Percentiles rank a stretch among this genome's conserved stretches.
Conservation (phyloP, 2,329 filamentous ascomycete genomes). For the Pseudocercospora crystallina region DNA sequence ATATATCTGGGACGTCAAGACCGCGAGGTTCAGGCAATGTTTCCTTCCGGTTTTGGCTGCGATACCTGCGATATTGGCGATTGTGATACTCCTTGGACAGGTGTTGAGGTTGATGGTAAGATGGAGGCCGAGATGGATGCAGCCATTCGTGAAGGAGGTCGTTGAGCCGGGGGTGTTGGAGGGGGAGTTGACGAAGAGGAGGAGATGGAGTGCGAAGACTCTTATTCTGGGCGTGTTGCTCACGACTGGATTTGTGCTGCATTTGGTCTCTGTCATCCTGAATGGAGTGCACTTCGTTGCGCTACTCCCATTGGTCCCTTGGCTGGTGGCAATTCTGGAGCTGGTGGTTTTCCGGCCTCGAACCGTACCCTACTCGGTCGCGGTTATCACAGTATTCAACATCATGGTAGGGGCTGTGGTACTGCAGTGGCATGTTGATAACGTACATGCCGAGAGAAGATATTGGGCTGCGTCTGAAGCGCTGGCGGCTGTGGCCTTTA, state of each 20-base stretch:
- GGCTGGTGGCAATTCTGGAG: constrained; percentile 25
- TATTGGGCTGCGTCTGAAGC: constrained; percentile 24
- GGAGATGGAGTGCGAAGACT: constrained; percentile 23
- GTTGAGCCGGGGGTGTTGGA: constrained; percentile 18
- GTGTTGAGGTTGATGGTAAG: constrained; percentile 28
- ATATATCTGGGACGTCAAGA: constrained; percentile 34
- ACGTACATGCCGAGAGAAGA: constrained; percentile 1
- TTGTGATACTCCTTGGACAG: constrained; percentile 40
- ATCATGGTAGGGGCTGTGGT: constrained; percentile 24
- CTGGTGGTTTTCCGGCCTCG: constrained; percentile 28
- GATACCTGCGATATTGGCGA: constrained; percentile 39
- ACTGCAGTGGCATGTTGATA: constrained; percentile 7
- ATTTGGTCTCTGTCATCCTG: constrained; percentile 14
- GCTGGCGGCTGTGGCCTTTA: constrained; percentile 48
- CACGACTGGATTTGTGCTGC: constrained; percentile 20
- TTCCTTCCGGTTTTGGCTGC: constrained; percentile 42
- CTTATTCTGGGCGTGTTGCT: constrained; percentile 22
- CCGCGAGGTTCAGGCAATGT: constrained; percentile 42
- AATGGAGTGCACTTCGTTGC: not conserved
- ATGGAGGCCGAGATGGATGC: constrained; percentile 51
- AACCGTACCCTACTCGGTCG: constrained; percentile 27
- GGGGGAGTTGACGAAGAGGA: constrained; percentile 35
- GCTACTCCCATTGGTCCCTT: constrained; percentile 23
- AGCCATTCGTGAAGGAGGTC: constrained; percentile 51
- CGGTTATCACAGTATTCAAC: constrained; percentile 25